Evolutionary conservation across 1,284 basidiomycete genomes (phyloP), one percentile per base, ranked within the genome.

Genomic region (Naganishia cerealis): DNA sequence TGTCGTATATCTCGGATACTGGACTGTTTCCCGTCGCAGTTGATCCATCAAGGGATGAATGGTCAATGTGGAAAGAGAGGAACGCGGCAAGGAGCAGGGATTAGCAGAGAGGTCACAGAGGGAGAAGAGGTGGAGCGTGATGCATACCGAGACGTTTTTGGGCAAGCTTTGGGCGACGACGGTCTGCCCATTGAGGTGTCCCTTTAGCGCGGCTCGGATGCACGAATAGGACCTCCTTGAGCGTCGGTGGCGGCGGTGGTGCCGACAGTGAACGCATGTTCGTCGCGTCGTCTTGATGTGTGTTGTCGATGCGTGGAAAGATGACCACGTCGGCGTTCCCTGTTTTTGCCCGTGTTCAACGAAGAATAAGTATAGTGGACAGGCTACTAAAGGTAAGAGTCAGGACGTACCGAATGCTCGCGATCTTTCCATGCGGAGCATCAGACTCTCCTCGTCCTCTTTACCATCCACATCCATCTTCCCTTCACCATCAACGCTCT

Each of bases 351-450:
- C 15, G 16, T 46, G 43, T 46, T n/a, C 29, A 33, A n/a, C 40
- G 4, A 7, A 24, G 18, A 24, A 39, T 57, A n/a, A 21, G 39
- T 42, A 18, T 42, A 13, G 42, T 6, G 15, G 46, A n/a, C 6
- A 33, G 29, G 6, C 29, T 33, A 40, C 18, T 26, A 15, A 43
- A 42, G 21, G 46, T 42, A 40, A 29, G 46, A 12, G 38, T 50
- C 10, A 10, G 4, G n/a, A 50, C 67, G 36, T 50, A 68, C 67
- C 67, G 36, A 68, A 54, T 16, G 55, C 61, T 12, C 54, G 42
- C 36, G 63, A 59, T 24, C 43, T 26, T 33, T 68, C 43, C 55
- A 68, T 39, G 4, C 61, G n/a, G 7, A 46, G 42, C 67, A 68
- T 52, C 7, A 55, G 8, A 13, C 67, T 61, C 1, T 56, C 40